Evolutionary conservation across 371 early-diverging fungal genomes (phyloP), one percentile per base, ranked within the genome.

Genomic region (Mortierella polycephala): DNA sequence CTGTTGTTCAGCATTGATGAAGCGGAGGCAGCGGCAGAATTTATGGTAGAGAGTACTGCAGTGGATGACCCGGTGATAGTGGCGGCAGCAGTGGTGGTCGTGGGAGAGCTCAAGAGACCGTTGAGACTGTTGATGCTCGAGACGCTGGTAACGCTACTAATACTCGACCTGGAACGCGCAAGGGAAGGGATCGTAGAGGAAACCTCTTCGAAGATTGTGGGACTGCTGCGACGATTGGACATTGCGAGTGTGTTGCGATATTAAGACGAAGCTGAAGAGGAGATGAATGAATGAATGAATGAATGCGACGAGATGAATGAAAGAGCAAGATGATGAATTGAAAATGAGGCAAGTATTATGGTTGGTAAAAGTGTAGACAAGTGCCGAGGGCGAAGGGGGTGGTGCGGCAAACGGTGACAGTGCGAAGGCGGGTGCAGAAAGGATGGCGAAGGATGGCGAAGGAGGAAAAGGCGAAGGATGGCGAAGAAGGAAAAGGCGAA

Each of bases 31-130:
- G 45, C 20, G n/a, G 64, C 21, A 1, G 64, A 63, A 4, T 57
- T 44, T 7, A 45, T 42, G 6, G 50, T 50, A 16, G 65, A 61
- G 11, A 69, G 62, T 53, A 69, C 70, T 7, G 70, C 64, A 18
- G 75, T 62, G 1, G 75, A 58, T n/a, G 69, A 74, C 16, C 64
- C 57, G 14, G 52, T 49, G 9, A 62, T 59, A 7, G 66, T 61
- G 3, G 75, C 70, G 20, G 69, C 57, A 8, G 75, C 65, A 4
- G 75, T 75, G 41, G 66, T 69, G 21, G 75, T 60, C 4, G 69
- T 20, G 42, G 75, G 57, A 41, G 64, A 49, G 44, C 58, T 65
- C 21, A 64, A 18, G 50, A 75, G 45, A 14, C 69, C 62, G 23
- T 65, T 69, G 59, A 75, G 57, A 55, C 70, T 65, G 42, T 45